Base-by-base conservation (phyloP, 73 alveolate species). In the Stentor coeruleus region DNA sequence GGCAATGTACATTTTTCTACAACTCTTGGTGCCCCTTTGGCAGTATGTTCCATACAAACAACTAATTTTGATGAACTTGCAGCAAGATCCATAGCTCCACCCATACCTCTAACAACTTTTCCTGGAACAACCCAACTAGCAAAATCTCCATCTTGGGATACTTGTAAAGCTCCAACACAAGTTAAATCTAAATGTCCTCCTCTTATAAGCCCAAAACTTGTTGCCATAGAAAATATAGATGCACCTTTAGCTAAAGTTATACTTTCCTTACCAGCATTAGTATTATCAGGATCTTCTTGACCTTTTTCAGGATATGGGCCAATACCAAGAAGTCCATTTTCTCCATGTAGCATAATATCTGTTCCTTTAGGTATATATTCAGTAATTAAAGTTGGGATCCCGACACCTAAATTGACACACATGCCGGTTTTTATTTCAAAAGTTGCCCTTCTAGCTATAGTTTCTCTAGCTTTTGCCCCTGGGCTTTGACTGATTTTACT, bases 91-190 rank as follows among this genome's bases (percentile, higher is more conserved):
- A 92, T 90, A 66, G 95, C 94, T 55, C 96, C 96, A 39, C 96
- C 96, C 93, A 92, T 90, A 55, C 98, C 98, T 86, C 91, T 89
- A 31, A 92, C 98, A 92, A 92, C 76, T 88, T 94, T 91, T 40
- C 98, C 98, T 39, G 98, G 99, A 79, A 94, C 91, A 81, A 92
- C 91, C 99, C 99, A 96, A 82, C 94, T 96, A 72, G 99, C 99
- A 35, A 96, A 84, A 75, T 96, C 81, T 66, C 81, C 81, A 28
- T 66, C 30, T 33, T 33, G 0, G 38, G 81, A 66, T 20, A 66
- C 81, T 30, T 66, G 37, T 90, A 89, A 59, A 73, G 95, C 95
- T 3, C 95, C 95, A 42, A 89, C 82, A 55, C 85, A 86, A 40
- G 90, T 86, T 39, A 86, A 81, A 40, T 89, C 93, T 57, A 86